These are phyloP conservation scores for Achaetomiella virescens DNA, from an alignment of 495 filamentous ascomycete species.

Conservation along the genomic window DNA sequence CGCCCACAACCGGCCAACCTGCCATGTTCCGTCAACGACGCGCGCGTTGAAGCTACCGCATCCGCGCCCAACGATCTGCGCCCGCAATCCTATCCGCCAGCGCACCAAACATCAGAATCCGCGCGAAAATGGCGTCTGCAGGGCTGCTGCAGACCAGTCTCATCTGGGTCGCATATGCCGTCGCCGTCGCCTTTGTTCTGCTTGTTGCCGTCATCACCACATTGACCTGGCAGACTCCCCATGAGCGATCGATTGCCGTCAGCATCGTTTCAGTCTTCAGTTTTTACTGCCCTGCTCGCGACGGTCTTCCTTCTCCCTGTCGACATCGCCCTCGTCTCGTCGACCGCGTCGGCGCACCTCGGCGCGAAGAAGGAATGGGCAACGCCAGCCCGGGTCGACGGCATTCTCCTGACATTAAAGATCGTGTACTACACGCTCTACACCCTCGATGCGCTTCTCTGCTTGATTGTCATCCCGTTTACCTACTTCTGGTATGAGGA, in stretches of 20 bases:
- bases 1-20: background rate
- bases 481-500: constrained; percentile 99
- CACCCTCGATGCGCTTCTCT: constrained; percentile 84
- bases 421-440: constrained; percentile 92
- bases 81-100: background rate
- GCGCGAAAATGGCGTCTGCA: constrained; percentile 49
- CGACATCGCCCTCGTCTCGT: constrained; percentile 90
- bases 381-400: constrained; percentile 65
- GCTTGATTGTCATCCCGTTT: constrained; percentile 86
- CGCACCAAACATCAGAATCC: too few relatives aligned
- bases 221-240: constrained; percentile 77
- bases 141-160: constrained; percentile 71
- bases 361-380: constrained; percentile 95
- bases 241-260: constrained; percentile 75
- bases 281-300: constrained; percentile 76
- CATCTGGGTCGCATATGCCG: constrained; percentile 87
- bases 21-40: background rate
- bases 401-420: constrained; percentile 70
- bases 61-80: background rate
- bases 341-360: constrained; percentile 65
- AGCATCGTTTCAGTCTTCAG: constrained; percentile 79
- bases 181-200: constrained; percentile 65
- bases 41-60: background rate
- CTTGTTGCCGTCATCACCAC: constrained; percentile 73
- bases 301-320: constrained; percentile 90